These are phyloP conservation scores for Fusarium sambucinum DNA, from an alignment of 2,329 filamentous ascomycete genomes.

Conservation along the genomic window DNA sequence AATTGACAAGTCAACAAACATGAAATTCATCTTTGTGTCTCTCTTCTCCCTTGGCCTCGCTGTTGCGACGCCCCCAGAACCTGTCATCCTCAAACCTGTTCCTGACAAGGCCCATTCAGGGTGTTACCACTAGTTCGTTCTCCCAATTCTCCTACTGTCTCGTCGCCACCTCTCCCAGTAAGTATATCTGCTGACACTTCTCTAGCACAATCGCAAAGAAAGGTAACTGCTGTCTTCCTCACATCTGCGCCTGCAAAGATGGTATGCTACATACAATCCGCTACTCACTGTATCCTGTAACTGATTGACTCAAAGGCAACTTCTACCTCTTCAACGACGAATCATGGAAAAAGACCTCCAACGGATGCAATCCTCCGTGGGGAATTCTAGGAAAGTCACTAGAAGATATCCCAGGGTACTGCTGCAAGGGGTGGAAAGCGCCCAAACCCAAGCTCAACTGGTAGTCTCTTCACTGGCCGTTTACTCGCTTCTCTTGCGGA, in stretches of 20 bases:
- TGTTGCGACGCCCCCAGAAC: not conserved
- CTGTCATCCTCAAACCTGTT: slow-evolving; percentile 16
- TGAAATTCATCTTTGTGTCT: slow-evolving; percentile 24
- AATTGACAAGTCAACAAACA: not conserved
- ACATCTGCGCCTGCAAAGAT: slow-evolving; percentile 33
- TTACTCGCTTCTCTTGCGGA: not conserved
- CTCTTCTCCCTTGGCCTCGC: not conserved
- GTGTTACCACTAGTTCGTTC: slow-evolving; percentile 26
- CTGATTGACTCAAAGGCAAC: slow-evolving; percentile 4
- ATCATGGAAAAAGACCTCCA: not conserved
- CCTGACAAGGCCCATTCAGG: not conserved
- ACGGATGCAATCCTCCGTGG: slow-evolving; percentile 38
- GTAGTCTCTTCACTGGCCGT: not conserved
- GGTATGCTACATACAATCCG: slow-evolving; percentile 3
- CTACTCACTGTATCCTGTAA: fast-evolving
- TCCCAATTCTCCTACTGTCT: not conserved
- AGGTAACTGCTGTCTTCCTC: slow-evolving; percentile 31
- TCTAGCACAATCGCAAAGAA: slow-evolving; percentile 12
- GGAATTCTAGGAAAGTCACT: slow-evolving; percentile 21
- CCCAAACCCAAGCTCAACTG: not conserved
- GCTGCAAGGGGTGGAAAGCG: slow-evolving; percentile 25
- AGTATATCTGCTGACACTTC: not conserved
- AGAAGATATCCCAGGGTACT: slow-evolving; percentile 27
- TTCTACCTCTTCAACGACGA: slow-evolving; percentile 37
- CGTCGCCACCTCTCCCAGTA: not conserved